Evolutionary conservation across 2,329 filamentous ascomycete genomes (phyloP), one percentile per base, ranked within the genome.

Genomic region (Emergomyces pasteurianus): DNA sequence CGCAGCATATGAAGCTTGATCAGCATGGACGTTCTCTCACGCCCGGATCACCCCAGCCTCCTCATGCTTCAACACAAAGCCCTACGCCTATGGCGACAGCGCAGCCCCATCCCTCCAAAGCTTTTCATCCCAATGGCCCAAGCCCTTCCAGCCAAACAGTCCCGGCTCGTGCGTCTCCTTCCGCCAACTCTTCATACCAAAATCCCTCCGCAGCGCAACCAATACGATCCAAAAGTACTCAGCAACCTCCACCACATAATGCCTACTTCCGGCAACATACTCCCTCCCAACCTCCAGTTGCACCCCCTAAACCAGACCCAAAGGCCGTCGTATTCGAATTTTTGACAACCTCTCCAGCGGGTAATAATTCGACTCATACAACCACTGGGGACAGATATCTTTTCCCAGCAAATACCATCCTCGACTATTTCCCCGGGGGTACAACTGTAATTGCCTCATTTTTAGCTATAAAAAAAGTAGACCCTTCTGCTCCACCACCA

Each of bases 241-340:
- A 70, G 46, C 72, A 75, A 46, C 68, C 66, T 14, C 70, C 72
- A 34, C 71, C 73, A 10, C 55, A 56, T 7, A 43, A 49, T 16
- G 61, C 68, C 43, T 64, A 70, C 31, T 73, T 73, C 58, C 72
- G 68, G 18, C 70, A 70, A 28, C 67, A 70, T 21, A 65, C 63
- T 2, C 67, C 72, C 16, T 61, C 59, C 47, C 67, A 68, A 50
- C 67, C 64, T 31, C 65, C 66, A 10, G 63, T 68, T 61, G 65
- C 65, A 28, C 66, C 72, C 7, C 67, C 72, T 10, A 76, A 74
- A 60, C 63, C 73, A 3, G 71, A 74, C 59, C 76, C 77, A 64
- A 79, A 76, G 63, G 72, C 77, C 2, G 73, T 80, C 6, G 75
- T 80, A 10, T 75, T 80, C 53, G 78, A 80, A 63, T 79, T 79